phyloP scores from a whole-genome alignment of 768 basidiomycete genomes.

The Pisolithus orientalis region DNA sequence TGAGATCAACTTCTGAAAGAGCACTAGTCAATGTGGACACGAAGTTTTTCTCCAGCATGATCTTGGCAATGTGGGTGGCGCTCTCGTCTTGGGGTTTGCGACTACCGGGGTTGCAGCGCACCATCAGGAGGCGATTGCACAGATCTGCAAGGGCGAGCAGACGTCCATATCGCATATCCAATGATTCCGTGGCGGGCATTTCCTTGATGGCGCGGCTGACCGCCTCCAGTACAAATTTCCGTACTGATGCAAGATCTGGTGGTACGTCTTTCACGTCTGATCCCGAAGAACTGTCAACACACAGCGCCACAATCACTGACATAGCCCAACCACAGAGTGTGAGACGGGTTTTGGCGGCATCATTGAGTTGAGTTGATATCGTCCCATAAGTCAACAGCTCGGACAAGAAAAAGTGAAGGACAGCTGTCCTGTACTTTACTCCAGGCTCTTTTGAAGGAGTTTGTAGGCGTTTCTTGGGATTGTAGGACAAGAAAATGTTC shows the following conservation, averaged over 20 bases:
- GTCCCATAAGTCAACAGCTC: conserved; percentile 78
- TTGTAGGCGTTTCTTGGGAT: conserved; percentile 53
- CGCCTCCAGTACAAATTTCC: conserved; percentile 87
- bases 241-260: conserved; percentile 76
- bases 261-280: conserved; percentile 73
- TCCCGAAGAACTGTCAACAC: conserved; percentile 69
- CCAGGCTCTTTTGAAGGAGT: conserved; percentile 57
- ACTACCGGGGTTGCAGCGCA: conserved; percentile 53
- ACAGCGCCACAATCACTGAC: conserved; percentile 89
- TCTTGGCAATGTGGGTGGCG: conserved; percentile 90
- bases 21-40: conserved; percentile 84
- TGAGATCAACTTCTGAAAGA: conserved; percentile 88
- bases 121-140: conserved; percentile 80
- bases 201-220: conserved; percentile 87
- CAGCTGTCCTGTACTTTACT: conserved; percentile 56
- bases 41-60: conserved; percentile 98
- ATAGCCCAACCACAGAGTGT: conserved; percentile 80
- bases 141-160: conserved; percentile 83
- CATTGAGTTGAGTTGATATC: conserved; percentile 55
- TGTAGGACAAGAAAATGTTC: conserved; percentile 74
- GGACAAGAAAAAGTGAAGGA: conserved; percentile 74
- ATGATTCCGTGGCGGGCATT: conserved; percentile 44
- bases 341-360: conserved; percentile 49
- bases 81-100: conserved; percentile 58
- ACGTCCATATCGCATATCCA: conserved; percentile 81